Percentiles rank a stretch among this genome's conserved stretches.
Conservation (phyloP, 2,329 filamentous ascomycete species). For the Thermomyces lanuginosus region DNA sequence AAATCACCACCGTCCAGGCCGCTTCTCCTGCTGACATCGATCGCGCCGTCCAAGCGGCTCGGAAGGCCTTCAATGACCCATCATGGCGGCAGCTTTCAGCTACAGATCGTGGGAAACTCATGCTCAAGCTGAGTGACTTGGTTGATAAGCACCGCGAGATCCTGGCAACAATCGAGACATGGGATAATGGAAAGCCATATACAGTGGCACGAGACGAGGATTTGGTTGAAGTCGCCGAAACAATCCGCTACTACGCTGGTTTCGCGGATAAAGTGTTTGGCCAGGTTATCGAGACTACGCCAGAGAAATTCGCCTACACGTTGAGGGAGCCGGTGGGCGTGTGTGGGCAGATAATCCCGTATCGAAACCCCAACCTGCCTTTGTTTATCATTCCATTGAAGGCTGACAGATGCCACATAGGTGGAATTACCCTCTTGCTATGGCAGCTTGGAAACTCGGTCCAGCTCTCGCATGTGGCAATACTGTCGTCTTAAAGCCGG, state of each 20-base stretch:
- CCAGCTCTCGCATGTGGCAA: conserved; percentile 40
- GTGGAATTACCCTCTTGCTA: conserved; percentile 65
- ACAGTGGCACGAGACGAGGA: conserved; percentile 47
- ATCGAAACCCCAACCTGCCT: background rate
- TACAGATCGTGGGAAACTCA: conserved; percentile 11
- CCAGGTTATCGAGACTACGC: conserved; percentile 54
- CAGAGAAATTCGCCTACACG: conserved; percentile 59
- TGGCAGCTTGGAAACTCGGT: conserved; percentile 55
- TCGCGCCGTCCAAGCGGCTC: conserved; percentile 49
- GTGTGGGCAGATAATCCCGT: conserved; percentile 57
- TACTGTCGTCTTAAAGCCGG: conserved; percentile 41
- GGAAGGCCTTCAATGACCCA: conserved; percentile 47
- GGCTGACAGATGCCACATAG: conserved; percentile 1
- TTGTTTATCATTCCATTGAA: background rate
- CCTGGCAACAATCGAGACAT: conserved; percentile 14
- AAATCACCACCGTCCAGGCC: conserved; percentile 51
- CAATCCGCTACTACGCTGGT: conserved; percentile 59
- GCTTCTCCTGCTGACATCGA: conserved; percentile 51
- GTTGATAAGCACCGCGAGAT: conserved; percentile 12
- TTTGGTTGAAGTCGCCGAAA: conserved; percentile 42
- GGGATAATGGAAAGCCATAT: conserved; percentile 44
- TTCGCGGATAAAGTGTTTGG: conserved; percentile 68
- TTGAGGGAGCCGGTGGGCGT: conserved; percentile 62
- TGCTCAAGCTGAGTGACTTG: conserved; percentile 14
- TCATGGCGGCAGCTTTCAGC: conserved; percentile 47